Percentiles rank a stretch among this genome's conserved stretches.
Conservation (phyloP, 305 asterid genomes). For the Solanum chacoense region DNA sequence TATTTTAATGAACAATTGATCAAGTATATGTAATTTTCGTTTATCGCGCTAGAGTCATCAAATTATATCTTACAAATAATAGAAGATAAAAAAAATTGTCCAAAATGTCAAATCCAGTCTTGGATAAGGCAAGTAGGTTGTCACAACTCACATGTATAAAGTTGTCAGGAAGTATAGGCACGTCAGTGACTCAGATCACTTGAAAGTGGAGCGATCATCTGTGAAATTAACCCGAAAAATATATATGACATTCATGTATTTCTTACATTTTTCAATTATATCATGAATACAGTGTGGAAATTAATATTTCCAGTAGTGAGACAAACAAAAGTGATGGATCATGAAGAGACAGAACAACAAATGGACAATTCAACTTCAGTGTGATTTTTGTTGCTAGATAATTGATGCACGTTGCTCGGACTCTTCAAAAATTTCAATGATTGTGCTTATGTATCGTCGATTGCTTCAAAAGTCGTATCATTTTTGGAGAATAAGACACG, state of each 20-base stretch:
- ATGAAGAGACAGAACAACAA: constrained; percentile 28
- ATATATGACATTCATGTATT: neutral
- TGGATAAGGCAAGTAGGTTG: neutral
- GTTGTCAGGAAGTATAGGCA: neutral
- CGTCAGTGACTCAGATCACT: neutral
- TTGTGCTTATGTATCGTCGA: neutral
- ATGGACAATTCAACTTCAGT: constrained; percentile 15
- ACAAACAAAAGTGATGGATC: constrained; percentile 46
- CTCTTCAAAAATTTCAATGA: neutral
- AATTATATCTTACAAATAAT: neutral
- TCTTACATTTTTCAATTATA: neutral
- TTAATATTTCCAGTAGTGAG: constrained; percentile 65
- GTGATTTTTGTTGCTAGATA: constrained; percentile 13
- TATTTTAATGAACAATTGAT: neutral
- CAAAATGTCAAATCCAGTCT: neutral
- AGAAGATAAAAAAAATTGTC: neutral
- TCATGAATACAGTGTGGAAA: constrained; percentile 61
- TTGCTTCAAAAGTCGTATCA: neutral
- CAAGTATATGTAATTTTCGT: neutral
- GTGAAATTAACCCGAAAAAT: neutral
- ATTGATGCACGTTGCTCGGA: neutral
- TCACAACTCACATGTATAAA: neutral
- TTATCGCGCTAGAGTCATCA: neutral
- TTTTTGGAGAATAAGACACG: neutral
- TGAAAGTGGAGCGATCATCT: neutral